Percentiles rank a stretch among this genome's conserved stretches.
phyloP scores from a whole-genome alignment of 2,329 filamentous ascomycete species.

The Diaporthe batatas region DNA sequence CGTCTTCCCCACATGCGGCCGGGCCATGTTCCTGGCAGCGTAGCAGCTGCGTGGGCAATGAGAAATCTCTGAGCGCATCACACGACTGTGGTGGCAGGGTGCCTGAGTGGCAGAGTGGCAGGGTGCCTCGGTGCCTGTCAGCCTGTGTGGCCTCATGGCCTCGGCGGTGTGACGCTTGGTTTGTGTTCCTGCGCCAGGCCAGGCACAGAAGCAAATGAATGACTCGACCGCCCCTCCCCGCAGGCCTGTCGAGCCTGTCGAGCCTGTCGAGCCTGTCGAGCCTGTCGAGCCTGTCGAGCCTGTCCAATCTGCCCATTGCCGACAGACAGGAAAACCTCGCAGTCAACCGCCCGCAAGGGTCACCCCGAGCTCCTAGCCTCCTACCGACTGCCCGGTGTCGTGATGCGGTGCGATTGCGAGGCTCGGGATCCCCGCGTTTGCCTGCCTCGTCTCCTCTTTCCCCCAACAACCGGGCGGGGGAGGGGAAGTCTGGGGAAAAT shows the following conservation, averaged over 20 bases:
- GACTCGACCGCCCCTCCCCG: constrained; percentile 3
- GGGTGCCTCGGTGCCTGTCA: no score
- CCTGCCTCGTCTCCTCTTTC: not conserved
- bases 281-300: no score
- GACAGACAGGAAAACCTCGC: no score
- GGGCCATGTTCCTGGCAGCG: not conserved
- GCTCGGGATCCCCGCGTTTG: constrained; percentile 18
- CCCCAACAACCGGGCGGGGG: not conserved
- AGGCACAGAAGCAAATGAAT: not conserved
- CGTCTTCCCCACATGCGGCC: constrained; percentile 13
- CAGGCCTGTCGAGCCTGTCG: not conserved
- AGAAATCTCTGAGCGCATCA: constrained; percentile 7
- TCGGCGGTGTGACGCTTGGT: constrained; percentile 19
- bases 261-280: not conserved
- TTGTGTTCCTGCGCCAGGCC: not conserved
- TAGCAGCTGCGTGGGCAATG: not conserved
- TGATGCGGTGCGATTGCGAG: not conserved
- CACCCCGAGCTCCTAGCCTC: constrained; percentile 11
- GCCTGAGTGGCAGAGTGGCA: no score
- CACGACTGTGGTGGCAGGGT: constrained; percentile 14
- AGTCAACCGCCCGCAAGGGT: no score
- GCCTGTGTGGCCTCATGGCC: no score
- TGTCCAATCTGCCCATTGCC: no score
- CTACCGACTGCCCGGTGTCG: not conserved
- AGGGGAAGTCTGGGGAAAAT: constrained; percentile 25